These are phyloP conservation scores for Cicer yamashitae DNA, from an alignment of 306 rosid genomes.

Conservation along the genomic window DNA sequence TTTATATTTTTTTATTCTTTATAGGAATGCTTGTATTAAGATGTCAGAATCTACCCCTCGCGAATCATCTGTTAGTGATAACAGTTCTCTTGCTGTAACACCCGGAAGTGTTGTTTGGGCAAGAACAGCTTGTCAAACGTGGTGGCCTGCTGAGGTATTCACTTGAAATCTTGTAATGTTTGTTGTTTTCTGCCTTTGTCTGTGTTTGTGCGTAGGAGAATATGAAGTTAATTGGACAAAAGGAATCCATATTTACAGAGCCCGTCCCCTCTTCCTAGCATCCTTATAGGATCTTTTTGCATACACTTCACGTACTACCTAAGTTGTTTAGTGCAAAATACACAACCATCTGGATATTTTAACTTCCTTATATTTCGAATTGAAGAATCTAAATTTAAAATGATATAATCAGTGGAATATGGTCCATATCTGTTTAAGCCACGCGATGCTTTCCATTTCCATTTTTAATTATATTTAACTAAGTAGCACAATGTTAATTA, in stretches of 20 bases:
- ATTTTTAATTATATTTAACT: constrained; percentile 20
- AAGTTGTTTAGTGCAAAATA: constrained; percentile 28
- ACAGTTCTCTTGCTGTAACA: constrained; percentile 47
- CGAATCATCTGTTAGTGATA: constrained; percentile 53
- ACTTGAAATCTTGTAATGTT: constrained; percentile 1
- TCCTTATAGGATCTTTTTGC: constrained; percentile 36
- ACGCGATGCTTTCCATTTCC: constrained; percentile 8
- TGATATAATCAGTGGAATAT: constrained; percentile 22
- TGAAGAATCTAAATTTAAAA: constrained; percentile 24
- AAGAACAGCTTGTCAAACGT: constrained; percentile 45
- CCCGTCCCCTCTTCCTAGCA: neutral
- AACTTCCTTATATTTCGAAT: constrained; percentile 24
- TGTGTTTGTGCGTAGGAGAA: constrained; percentile 34
- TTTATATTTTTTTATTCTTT: constrained; percentile 6
- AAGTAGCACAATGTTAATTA: constrained; percentile 13
- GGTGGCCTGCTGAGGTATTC: constrained; percentile 79
- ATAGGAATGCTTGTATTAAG: constrained; percentile 47
- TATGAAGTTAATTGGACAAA: constrained; percentile 16
- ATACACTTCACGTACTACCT: neutral
- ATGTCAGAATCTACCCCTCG: constrained; percentile 44
- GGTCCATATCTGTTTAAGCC: constrained; percentile 19
- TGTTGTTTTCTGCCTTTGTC: neutral
- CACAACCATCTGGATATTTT: constrained; percentile 23
- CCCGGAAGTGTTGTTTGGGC: constrained; percentile 70
- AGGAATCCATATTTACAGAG: constrained; percentile 1